Base-by-base conservation (phyloP, 148 eudicot species). In the Salicornia ramosissima region DNA sequence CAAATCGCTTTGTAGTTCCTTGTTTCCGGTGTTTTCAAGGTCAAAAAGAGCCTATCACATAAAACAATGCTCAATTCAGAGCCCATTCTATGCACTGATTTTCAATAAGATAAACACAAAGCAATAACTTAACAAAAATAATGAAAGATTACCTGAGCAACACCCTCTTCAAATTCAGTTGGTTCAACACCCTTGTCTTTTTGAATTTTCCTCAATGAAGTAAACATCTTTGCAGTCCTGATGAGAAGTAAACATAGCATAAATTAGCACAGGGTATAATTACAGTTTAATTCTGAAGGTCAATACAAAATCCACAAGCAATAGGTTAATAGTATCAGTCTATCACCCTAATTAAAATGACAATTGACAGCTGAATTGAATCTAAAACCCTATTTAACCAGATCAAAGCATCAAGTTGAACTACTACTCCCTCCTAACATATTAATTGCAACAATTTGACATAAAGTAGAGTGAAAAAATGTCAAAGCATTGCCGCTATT, bases 161-260 rank as follows among this genome's bases (percentile, higher is more conserved):
- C 91, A 56, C 80, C 18, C 81, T 87, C 96, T 67, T 89, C 96
- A 22, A 87, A 83, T 16, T 87, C 96, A 51, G 81, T 79, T 7
- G 88, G 89, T 26, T 87, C 91, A 15, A 82, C 84, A 60, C 82
- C 86, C 86, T 87, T 87, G 8, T 89, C 91, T 31, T 89, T 89
- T 54, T 76, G 81, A 24, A 89, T 87, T 77, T 89, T 89, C 82
- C 80, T 83, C 76, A 56, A 73, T 13, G 91, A 78, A 19, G 91
- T 89, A 69, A 78, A 87, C 96, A 89, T 89, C 63, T 76, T 85
- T 61, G 31, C 70, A 70, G 57, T 12, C n/a, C 74, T 62, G 42
- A 46, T 8, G 19, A 34, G 7, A 45, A 8, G 5, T 25, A 64
- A 55, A 6, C 12, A 36, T 21, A 6, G 0, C 13, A 15, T 0